Evolutionary conservation across 805 yeast genomes (phyloP).

Genomic region (Candida alai): DNA sequence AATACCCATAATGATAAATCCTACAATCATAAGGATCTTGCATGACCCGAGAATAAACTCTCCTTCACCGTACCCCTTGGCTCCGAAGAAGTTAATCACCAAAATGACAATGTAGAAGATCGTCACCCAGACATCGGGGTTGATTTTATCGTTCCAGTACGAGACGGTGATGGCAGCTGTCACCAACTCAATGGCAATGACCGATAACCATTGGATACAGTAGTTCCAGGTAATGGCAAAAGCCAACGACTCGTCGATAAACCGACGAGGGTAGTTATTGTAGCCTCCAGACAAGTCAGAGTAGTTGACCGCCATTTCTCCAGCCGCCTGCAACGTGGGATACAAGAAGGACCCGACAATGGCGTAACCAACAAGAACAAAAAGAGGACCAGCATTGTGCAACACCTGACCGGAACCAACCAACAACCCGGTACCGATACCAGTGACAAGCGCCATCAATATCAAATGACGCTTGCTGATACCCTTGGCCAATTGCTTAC

Average conservation of each 20-base stretch:
- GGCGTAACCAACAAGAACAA: conserved; percentile 29
- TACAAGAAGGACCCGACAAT: conserved; percentile 33
- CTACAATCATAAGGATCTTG: conserved; percentile 35
- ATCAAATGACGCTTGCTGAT: conserved; percentile 40
- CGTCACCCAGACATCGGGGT: conserved; percentile 55
- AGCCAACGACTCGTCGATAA: conserved; percentile 54
- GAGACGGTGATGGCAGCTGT: conserved; percentile 60
- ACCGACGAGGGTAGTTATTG: conserved; percentile 50
- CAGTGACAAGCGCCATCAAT: conserved; percentile 33
- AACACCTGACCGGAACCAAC: conserved; percentile 38
- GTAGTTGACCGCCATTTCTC: conserved; percentile 57
- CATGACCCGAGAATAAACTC: conserved; percentile 37
- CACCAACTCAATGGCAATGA: conserved; percentile 60
- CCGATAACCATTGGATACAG: conserved; percentile 60
- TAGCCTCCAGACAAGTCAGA: conserved; percentile 59
- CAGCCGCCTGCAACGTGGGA: conserved; percentile 40
- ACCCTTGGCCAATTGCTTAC: conserved; percentile 25
- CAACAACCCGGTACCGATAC: conserved; percentile 42
- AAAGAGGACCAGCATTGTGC: conserved; percentile 35
- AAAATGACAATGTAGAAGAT: conserved; percentile 47
- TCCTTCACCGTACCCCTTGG: conserved; percentile 45
- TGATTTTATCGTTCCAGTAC: conserved; percentile 47
- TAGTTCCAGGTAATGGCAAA: conserved; percentile 64
- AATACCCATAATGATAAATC: conserved; percentile 40
- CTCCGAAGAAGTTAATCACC: conserved; percentile 43